Percentiles rank a stretch among this genome's conserved stretches.
Conservation (phyloP, 2,329 filamentous ascomycete genomes). For the Fusarium poae region DNA sequence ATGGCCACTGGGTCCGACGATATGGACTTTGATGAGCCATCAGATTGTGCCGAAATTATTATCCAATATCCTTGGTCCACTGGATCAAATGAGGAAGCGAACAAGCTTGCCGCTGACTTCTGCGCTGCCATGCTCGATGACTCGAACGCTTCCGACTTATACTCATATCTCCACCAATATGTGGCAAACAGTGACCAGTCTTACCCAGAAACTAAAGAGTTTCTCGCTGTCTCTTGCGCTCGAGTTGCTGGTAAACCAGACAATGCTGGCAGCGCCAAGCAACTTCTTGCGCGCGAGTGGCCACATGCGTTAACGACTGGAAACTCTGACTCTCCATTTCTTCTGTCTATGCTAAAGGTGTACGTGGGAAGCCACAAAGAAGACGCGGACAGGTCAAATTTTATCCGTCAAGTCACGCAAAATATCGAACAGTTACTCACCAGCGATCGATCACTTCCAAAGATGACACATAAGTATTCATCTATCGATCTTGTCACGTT, state of each 20-base stretch:
- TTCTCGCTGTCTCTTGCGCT: slow-evolving; percentile 38
- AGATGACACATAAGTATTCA: slow-evolving; percentile 28
- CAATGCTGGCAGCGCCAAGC: slow-evolving; percentile 30
- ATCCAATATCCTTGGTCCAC: slow-evolving; percentile 36
- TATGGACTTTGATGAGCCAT: slow-evolving; percentile 15
- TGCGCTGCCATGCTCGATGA: slow-evolving; percentile 46
- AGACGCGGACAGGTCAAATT: slow-evolving; percentile 9
- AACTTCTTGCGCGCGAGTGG: slow-evolving; percentile 27
- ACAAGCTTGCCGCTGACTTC: slow-evolving; percentile 48
- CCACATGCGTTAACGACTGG: neutral
- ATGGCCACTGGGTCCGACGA: slow-evolving; percentile 13
- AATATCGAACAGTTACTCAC: slow-evolving; percentile 24
- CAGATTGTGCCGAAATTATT: neutral
- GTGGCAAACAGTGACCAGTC: slow-evolving; percentile 9
- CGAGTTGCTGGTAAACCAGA: slow-evolving; percentile 40
- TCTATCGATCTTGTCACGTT: slow-evolving; percentile 44
- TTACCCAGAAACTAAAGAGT: slow-evolving; percentile 10
- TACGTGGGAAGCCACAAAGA: slow-evolving; percentile 34
- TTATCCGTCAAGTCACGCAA: slow-evolving; percentile 14
- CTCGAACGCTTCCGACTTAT: slow-evolving; percentile 43
- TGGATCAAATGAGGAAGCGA: slow-evolving; percentile 29
- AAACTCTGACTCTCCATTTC: slow-evolving; percentile 20
- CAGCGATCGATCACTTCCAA: slow-evolving; percentile 16
- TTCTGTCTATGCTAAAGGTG: slow-evolving; percentile 39
- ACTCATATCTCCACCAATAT: slow-evolving; percentile 27